Percentiles rank a stretch among this genome's conserved stretches.
phyloP scores from a whole-genome alignment of 106 monocot genomes.

The Apostasia shenzhenica region DNA sequence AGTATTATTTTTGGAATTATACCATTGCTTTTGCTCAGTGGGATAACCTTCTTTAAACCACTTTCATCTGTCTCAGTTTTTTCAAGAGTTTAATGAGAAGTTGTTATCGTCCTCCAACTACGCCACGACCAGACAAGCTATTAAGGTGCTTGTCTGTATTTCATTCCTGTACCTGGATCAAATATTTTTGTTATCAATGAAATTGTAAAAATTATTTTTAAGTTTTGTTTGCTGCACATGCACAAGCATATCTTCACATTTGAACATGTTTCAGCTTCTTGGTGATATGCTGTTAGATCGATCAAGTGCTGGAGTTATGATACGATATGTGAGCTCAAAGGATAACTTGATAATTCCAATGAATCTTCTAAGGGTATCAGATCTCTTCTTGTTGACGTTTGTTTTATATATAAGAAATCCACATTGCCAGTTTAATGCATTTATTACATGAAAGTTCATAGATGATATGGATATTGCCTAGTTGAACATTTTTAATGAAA shows the following conservation, averaged over 20 bases:
- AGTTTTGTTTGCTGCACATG: no score
- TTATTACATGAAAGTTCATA: no score
- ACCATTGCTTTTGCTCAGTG: background rate
- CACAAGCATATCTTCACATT: no score
- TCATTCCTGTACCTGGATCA: background rate
- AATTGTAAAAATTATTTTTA: background rate
- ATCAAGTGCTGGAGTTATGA: conserved; percentile 74
- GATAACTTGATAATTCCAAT: conserved; percentile 76
- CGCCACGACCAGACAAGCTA: conserved; percentile 72
- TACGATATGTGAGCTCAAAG: conserved; percentile 63
- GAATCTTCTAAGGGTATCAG: conserved; percentile 75
- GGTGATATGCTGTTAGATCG: conserved; percentile 82
- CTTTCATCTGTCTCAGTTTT: conserved; percentile 38
- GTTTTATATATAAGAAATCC: background rate
- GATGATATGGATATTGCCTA: no score
- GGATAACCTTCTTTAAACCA: no score
- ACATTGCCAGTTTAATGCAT: background rate
- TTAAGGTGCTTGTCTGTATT: conserved; percentile 40
- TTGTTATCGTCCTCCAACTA: conserved; percentile 66
- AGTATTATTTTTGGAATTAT: background rate
- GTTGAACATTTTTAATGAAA: no score
- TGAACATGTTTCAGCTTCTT: conserved; percentile 46
- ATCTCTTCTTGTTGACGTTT: conserved; percentile 11
- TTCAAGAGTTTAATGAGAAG: conserved; percentile 70
- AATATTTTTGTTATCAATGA: background rate